Base-by-base conservation (phyloP, 306 rosid genomes). In the Vachellia pachyceras region DNA sequence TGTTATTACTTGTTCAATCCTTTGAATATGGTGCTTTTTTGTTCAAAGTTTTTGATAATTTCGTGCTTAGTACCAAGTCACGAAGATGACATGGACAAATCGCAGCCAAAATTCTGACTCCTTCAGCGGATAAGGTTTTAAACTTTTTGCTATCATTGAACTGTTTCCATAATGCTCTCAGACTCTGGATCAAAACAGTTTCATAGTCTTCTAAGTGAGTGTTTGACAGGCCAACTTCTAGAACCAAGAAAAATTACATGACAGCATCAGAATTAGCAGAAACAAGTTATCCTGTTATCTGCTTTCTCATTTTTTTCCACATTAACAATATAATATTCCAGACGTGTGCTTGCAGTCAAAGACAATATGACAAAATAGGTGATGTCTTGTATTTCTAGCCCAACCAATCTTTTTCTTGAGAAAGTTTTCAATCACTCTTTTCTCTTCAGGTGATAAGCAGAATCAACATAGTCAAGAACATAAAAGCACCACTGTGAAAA, bases 401-500 rank as follows among this genome's bases (percentile, higher is more conserved):
- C 77, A 65, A 66, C 22, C 67, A 25, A 45, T 33, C 33, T 22
- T 68, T 29, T 25, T 55, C 49, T 61, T 14, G 33, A 78, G 7
- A 18, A 11, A 42, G 13, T 20, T 60, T 45, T 54, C 47, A 42
- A 60, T 73, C 73, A 73, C 49, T 79, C 37, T 61, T 29, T 12
- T 29, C 66, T 25, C 6, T 61, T 33, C 67, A 61, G 67, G 35
- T 61, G 67, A 61, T 61, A 25, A 23, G n/a, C 39, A 61, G 68
- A 33, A 61, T 52, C 81, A 50, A 17, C 29, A 39, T 1, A 22
- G 54, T 42, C 39, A 64, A 29, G 54, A 54, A 57, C 42, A 37
- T 10, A 23, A 45, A 80, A 74, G 52, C 25, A 55, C 15, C 14
- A 41, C 23, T 42, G 64, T 18, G 57, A 83, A 82, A 69, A 65